Percentiles rank a stretch among this genome's conserved stretches.
phyloP scores from a whole-genome alignment of 352 stramenopile species.

The Globisporangium megalacanthum region DNA sequence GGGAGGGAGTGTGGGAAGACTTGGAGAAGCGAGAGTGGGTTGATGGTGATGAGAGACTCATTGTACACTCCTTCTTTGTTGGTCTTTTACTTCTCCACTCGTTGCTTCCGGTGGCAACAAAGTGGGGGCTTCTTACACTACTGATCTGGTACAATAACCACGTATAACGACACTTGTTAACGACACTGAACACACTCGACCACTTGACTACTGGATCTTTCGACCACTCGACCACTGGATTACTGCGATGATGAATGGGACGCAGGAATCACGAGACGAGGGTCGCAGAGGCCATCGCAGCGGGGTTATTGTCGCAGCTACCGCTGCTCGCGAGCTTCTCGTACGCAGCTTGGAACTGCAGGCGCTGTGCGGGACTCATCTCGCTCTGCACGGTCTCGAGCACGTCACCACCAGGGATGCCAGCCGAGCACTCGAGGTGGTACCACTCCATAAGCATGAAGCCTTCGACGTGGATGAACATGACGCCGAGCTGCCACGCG shows the following conservation, averaged over 20 bases:
- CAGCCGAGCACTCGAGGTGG: constrained; percentile 55
- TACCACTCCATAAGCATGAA: constrained; percentile 89
- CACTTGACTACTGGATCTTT: neutral
- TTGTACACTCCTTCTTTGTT: neutral
- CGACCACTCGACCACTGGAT: neutral
- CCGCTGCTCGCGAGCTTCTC: constrained; percentile 6
- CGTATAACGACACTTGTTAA: neutral
- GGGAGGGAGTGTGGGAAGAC: neutral
- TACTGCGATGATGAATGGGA: neutral
- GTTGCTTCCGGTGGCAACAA: constrained; percentile 1
- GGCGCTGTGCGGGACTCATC: constrained; percentile 49
- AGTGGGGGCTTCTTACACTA: neutral
- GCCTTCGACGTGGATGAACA: constrained; percentile 83
- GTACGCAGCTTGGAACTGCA: constrained; percentile 46
- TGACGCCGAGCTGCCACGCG: constrained; percentile 71
- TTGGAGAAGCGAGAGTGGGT: no score
- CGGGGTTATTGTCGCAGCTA: neutral
- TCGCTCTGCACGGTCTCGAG: constrained; percentile 57
- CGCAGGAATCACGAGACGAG: constrained; percentile 8
- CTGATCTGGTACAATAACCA: neutral
- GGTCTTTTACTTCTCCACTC: neutral
- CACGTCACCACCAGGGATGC: constrained; percentile 49
- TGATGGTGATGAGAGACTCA: neutral
- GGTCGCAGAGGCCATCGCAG: constrained; percentile 11
- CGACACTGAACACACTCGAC: constrained; percentile 3